Conservation (phyloP, 1,139 yeast species). For the Suhomyces terraborum region DNA sequence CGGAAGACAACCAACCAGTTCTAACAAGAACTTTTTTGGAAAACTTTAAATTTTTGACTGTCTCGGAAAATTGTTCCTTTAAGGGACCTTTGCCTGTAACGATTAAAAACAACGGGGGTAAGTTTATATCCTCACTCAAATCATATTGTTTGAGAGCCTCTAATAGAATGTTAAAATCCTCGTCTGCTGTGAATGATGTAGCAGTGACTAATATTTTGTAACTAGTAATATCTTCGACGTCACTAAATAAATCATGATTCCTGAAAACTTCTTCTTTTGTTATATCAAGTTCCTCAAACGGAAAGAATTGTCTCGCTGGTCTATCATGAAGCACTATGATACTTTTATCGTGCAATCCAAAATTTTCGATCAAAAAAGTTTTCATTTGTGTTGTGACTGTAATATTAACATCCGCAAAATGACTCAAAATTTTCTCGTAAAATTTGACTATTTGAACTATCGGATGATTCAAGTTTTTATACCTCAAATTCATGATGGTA, state of each 20-base stretch:
- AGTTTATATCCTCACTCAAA: conserved; percentile 12
- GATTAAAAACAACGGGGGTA: conserved; percentile 61
- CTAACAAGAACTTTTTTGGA: conserved; percentile 50
- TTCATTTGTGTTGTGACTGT: conserved; percentile 84
- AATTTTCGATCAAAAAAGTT: conserved; percentile 53
- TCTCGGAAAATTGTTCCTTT: conserved; percentile 49
- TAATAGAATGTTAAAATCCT: conserved; percentile 71
- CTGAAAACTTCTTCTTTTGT: conserved; percentile 38
- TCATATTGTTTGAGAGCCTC: conserved; percentile 63
- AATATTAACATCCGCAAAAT: conserved; percentile 60
- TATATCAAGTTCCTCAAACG: conserved; percentile 30
- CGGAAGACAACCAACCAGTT: conserved; percentile 75
- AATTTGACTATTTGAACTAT: conserved; percentile 59
- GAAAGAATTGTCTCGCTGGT: conserved; percentile 69
- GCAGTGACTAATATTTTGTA: conserved; percentile 77
- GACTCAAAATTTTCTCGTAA: conserved; percentile 63
- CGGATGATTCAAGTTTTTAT: conserved; percentile 55
- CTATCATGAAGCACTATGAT: conserved; percentile 67
- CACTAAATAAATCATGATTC: conserved; percentile 42
- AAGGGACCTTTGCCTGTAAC: conserved; percentile 97
- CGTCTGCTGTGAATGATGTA: conserved; percentile 96
- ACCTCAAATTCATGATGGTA: conserved; percentile 73
- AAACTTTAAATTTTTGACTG: conserved; percentile 46
- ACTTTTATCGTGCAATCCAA: conserved; percentile 41
- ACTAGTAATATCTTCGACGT: conserved; percentile 26